A percentile compares a stretch with the other conserved stretches of the same genome.
Conservation (phyloP, 2,329 filamentous ascomycete genomes). For the Pseudogymnoascus pannorum region DNA sequence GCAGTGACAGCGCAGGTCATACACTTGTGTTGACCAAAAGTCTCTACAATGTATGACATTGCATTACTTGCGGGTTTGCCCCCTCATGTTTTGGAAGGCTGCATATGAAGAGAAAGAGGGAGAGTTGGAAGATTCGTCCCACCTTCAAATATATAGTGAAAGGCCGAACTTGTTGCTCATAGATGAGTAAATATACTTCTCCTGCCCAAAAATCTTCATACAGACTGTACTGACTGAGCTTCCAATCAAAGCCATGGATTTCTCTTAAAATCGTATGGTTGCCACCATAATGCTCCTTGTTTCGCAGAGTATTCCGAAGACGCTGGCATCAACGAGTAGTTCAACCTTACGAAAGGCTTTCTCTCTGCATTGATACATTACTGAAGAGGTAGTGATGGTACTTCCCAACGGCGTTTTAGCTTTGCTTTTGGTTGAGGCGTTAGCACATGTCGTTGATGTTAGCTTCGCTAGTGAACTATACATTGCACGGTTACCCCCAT, state of each 20-base stretch:
- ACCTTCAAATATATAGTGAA: neutral
- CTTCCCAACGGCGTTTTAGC: neutral
- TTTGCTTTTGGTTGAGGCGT: neutral
- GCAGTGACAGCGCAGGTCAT: neutral
- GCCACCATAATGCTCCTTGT: neutral
- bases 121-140: neutral
- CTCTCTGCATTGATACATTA: neutral
- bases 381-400: neutral
- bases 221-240: neutral
- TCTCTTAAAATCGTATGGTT: neutral
- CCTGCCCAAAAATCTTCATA: neutral
- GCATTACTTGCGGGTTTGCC: neutral
- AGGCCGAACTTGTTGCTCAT: neutral
- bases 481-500: neutral
- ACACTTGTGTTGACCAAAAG: too few species aligned
- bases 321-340: neutral
- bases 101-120: neutral
- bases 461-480: neutral
- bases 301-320: neutral
- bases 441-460: neutral
- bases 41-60: neutral
- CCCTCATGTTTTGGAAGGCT: neutral
- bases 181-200: neutral
- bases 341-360: neutral
- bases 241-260: neutral